Conservation (phyloP, 768 basidiomycete species). For the Ramaria rubella region DNA sequence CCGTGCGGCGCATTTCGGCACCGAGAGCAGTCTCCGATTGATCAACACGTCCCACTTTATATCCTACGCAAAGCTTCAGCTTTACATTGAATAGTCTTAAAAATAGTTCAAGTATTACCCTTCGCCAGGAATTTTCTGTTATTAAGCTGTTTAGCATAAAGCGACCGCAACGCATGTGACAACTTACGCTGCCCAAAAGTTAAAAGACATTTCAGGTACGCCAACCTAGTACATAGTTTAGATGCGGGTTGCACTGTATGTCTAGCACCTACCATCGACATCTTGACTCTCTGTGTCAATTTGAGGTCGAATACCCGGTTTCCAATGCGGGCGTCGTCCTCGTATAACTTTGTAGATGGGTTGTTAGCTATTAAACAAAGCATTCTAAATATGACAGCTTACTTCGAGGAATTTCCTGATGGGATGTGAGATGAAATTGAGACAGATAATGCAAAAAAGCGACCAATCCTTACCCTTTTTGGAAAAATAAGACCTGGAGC, state of each 20-base stretch:
- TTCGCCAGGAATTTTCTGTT: slow-evolving; percentile 76
- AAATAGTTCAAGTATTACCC: slow-evolving; percentile 32
- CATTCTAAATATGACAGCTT: slow-evolving; percentile 7
- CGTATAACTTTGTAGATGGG: slow-evolving; percentile 54
- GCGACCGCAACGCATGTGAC: neutral
- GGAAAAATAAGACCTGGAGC: slow-evolving; percentile 82
- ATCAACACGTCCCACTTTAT: slow-evolving; percentile 95
- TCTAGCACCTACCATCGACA: slow-evolving; percentile 83
- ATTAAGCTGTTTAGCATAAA: neutral
- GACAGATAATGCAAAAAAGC: neutral
- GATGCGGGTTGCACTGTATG: neutral
- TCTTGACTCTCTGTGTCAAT: slow-evolving; percentile 86
- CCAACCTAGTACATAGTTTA: slow-evolving; percentile 55
- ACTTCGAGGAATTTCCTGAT: slow-evolving; percentile 79
- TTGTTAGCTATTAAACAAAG: neutral
- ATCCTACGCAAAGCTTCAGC: slow-evolving; percentile 42
- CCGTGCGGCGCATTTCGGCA: slow-evolving; percentile 89
- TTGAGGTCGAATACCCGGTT: slow-evolving; percentile 96
- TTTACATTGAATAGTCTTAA: neutral
- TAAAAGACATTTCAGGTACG: slow-evolving; percentile 90
- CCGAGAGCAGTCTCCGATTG: slow-evolving; percentile 96
- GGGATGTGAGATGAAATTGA: neutral
- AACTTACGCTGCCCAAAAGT: slow-evolving; percentile 84
- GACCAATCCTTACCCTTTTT: slow-evolving; percentile 77
- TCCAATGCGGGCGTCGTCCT: slow-evolving; percentile 89